Conservation (phyloP, 768 basidiomycete genomes). For the Fomitopsis pulvina region DNA sequence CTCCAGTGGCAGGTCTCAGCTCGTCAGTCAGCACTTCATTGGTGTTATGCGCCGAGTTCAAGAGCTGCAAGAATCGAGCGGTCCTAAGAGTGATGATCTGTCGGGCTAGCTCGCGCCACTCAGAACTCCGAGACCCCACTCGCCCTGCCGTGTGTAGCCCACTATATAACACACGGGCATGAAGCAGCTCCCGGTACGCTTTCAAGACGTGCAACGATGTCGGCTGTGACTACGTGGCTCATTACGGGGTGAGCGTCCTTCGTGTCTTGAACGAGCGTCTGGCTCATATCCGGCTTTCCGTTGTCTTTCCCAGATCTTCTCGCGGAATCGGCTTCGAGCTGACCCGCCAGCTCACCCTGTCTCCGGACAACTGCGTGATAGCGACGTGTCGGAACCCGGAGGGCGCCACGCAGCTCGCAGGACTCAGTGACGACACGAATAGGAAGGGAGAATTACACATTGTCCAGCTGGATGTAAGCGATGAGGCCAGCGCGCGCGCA, state of each 20-base stretch:
- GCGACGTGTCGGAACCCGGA: slow-evolving; percentile 24
- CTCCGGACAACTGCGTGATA: slow-evolving; percentile 20
- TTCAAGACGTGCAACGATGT: too few species aligned
- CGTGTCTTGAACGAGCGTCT: not conserved
- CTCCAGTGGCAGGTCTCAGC: too few species aligned
- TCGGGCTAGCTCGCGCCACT: too few species aligned
- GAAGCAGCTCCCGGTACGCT: too few species aligned
- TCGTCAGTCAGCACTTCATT: too few species aligned
- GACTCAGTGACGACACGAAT: slow-evolving; percentile 13
- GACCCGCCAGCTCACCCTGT: slow-evolving; percentile 17
- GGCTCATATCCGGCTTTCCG: not conserved
- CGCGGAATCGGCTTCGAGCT: slow-evolving; percentile 27
- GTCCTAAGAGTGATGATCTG: too few species aligned
- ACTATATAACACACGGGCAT: too few species aligned
- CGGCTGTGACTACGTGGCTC: slow-evolving; percentile 12
- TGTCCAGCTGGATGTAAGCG: slow-evolving; percentile 25
- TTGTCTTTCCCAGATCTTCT: slow-evolving; percentile 15
- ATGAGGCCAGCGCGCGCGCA: slow-evolving; percentile 20
- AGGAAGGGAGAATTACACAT: slow-evolving; percentile 27
- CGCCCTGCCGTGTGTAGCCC: too few species aligned
- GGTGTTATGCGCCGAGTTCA: too few species aligned
- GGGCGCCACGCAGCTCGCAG: slow-evolving; percentile 15
- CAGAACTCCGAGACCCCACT: too few species aligned
- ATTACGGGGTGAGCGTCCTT: slow-evolving; percentile 16
- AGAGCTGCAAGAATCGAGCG: too few species aligned